Conservation (phyloP, 108 stramenopile genomes). For the Pseudonitzschia pungens region DNA sequence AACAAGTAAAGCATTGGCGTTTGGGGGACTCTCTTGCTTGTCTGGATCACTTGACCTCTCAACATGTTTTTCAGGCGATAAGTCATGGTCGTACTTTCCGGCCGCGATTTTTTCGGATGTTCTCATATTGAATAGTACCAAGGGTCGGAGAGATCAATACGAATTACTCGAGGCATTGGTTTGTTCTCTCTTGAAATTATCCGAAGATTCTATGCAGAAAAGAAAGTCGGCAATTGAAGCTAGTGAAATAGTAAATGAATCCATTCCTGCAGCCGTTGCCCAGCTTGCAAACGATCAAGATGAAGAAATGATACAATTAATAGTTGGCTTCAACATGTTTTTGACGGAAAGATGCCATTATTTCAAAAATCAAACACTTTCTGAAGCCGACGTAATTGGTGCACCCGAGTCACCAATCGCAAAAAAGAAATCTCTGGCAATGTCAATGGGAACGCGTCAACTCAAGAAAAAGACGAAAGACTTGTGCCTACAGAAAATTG, state of each 20-base stretch:
- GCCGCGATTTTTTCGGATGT: conserved; percentile 19
- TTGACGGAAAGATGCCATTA: conserved; percentile 19
- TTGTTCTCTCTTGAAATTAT: not conserved
- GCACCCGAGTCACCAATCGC: conserved; percentile 6
- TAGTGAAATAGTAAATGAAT: not conserved
- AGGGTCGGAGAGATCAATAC: conserved; percentile 19
- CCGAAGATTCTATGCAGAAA: conserved; percentile 1
- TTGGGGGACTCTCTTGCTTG: conserved; percentile 19
- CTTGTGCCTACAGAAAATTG: conserved; percentile 55
- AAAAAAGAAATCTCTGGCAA: conserved; percentile 14
- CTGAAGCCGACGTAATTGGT: conserved; percentile 3
- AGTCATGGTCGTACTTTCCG: conserved; percentile 9
- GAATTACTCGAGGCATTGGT: conserved; percentile 12
- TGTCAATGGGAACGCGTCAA: conserved; percentile 14
- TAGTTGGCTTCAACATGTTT: conserved; percentile 35
- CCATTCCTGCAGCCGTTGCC: conserved; percentile 31
- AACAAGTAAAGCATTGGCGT: conserved; percentile 19
- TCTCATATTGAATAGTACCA: conserved; percentile 6
- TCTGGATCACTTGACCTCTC: conserved; percentile 11
- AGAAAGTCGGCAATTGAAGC: not conserved
- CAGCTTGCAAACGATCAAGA: conserved; percentile 45
- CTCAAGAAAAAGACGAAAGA: conserved; percentile 51
- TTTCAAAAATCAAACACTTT: not conserved
- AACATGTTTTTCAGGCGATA: conserved; percentile 1
- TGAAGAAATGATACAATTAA: conserved; percentile 34